These are phyloP conservation scores for Sclerotinia minor DNA, from an alignment of 2,329 filamentous ascomycete species.

Conservation along the genomic window DNA sequence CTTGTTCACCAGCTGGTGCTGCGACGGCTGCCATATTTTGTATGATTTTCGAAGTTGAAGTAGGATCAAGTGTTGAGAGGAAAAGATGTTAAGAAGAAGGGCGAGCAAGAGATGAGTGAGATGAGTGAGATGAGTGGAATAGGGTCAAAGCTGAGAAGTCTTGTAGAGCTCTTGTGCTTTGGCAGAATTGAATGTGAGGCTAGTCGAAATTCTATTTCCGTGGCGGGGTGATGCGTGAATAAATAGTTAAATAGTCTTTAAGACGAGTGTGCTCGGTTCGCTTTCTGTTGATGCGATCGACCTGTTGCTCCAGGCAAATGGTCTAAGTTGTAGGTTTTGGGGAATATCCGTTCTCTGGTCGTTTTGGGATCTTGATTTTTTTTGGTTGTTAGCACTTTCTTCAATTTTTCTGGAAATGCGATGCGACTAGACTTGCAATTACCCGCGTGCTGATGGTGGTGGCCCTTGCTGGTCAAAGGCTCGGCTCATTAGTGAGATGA, in stretches of 20 bases:
- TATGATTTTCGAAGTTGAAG: background rate
- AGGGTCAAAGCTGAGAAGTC: constrained; percentile 9
- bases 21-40: constrained; percentile 38
- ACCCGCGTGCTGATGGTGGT: constrained; percentile 2
- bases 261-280: background rate
- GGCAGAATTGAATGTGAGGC: constrained; percentile 19
- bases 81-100: constrained; percentile 18
- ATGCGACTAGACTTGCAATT: constrained; percentile 15
- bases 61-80: constrained; percentile 18
- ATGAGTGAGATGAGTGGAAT: background rate
- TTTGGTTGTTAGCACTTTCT: constrained; percentile 13
- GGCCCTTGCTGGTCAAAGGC: constrained; percentile 16
- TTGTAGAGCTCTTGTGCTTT: constrained; percentile 20
- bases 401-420: constrained; percentile 17
- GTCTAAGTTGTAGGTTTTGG: background rate
- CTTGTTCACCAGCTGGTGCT: constrained; percentile 46
- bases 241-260: background rate
- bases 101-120: background rate
- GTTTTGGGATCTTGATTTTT: background rate
- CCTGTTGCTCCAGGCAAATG: constrained; percentile 23
- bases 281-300: background rate
- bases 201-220: constrained; percentile 24
- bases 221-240: constrained; percentile 21
- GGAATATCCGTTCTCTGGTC: background rate
- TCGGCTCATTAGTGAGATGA: background rate